These are phyloP conservation scores for Fusarium miscanthi DNA, from an alignment of 2,329 filamentous ascomycete species.

Conservation along the genomic window DNA sequence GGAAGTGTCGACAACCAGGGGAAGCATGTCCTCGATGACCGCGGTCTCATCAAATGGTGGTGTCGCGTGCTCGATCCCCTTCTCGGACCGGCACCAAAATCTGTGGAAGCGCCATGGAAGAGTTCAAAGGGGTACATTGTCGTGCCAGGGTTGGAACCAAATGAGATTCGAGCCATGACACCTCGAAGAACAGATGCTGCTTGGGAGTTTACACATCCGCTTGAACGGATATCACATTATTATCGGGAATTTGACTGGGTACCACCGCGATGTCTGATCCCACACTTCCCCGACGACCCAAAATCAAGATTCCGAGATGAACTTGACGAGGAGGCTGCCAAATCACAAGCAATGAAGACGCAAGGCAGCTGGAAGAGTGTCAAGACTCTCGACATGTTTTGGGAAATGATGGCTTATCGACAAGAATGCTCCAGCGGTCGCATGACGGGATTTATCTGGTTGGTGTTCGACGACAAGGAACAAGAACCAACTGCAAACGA, in stretches of 20 bases:
- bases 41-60: slow-evolving; percentile 95
- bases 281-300: slow-evolving; percentile 93
- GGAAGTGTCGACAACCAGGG: slow-evolving; percentile 84
- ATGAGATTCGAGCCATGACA: slow-evolving; percentile 83
- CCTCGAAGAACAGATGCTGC: slow-evolving; percentile 64
- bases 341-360: slow-evolving; percentile 63
- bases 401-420: slow-evolving; percentile 97
- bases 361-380: slow-evolving; percentile 85
- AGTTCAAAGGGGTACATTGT: slow-evolving; percentile 81
- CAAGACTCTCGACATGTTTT: slow-evolving; percentile 88
- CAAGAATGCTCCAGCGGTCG: slow-evolving; percentile 95
- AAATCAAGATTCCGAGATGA: slow-evolving; percentile 91
- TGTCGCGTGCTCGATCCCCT: slow-evolving; percentile 86
- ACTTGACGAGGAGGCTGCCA: slow-evolving; percentile 82
- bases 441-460: slow-evolving; percentile 94
- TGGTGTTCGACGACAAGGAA: slow-evolving; percentile 75
- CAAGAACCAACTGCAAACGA: slow-evolving; percentile 11
- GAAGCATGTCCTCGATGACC: slow-evolving; percentile 93
- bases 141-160: slow-evolving; percentile 85
- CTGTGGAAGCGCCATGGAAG: slow-evolving; percentile 52
- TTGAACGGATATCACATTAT: slow-evolving; percentile 73
- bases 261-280: slow-evolving; percentile 85
- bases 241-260: slow-evolving; percentile 68
- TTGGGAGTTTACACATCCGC: slow-evolving; percentile 78
- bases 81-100: slow-evolving; percentile 60